Percentiles rank a stretch among this genome's conserved stretches.
phyloP scores from a whole-genome alignment of 2,329 filamentous ascomycete genomes.

The Metarhizium guizhouense region DNA sequence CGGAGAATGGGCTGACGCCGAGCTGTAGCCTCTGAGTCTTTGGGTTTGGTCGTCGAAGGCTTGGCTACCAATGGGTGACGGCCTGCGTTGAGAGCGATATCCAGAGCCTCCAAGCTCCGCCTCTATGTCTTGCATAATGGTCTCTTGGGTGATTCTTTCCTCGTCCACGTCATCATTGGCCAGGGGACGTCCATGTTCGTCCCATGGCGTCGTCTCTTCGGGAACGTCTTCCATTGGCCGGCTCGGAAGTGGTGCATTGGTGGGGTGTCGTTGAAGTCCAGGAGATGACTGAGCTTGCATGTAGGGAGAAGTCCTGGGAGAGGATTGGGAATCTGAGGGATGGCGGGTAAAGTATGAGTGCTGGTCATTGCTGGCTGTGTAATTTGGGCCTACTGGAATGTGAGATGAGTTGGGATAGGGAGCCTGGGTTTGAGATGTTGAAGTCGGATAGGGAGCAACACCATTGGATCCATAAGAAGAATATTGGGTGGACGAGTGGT shows the following conservation, averaged over 20 bases:
- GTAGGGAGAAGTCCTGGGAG: constrained; percentile 36
- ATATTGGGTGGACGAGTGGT: constrained; percentile 18
- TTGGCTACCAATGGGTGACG: constrained; percentile 35
- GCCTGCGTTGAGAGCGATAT: constrained; percentile 24
- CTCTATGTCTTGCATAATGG: constrained; percentile 50
- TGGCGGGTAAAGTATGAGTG: constrained; percentile 34
- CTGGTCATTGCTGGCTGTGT: constrained; percentile 36
- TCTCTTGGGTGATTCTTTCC: constrained; percentile 38
- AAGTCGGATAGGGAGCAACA: constrained; percentile 26
- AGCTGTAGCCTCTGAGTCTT: constrained; percentile 40
- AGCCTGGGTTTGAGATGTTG: constrained; percentile 19
- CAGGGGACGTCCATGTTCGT: constrained; percentile 23
- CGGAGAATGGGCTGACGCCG: constrained; percentile 35
- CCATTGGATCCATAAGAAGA: constrained; percentile 13
- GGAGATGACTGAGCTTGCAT: constrained; percentile 31
- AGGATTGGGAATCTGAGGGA: constrained; percentile 41
- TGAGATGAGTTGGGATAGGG: constrained; percentile 45
- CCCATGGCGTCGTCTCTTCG: constrained; percentile 34
- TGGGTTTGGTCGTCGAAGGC: constrained; percentile 38
- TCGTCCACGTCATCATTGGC: constrained; percentile 21
- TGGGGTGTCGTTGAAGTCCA: constrained; percentile 47
- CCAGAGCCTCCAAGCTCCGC: constrained; percentile 36
- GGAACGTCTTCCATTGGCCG: constrained; percentile 37
- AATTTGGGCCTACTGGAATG: constrained; percentile 44
- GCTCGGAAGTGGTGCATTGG: constrained; percentile 50